phyloP scores from a whole-genome alignment of 352 stramenopile species.

The Pythium sp. region DNA sequence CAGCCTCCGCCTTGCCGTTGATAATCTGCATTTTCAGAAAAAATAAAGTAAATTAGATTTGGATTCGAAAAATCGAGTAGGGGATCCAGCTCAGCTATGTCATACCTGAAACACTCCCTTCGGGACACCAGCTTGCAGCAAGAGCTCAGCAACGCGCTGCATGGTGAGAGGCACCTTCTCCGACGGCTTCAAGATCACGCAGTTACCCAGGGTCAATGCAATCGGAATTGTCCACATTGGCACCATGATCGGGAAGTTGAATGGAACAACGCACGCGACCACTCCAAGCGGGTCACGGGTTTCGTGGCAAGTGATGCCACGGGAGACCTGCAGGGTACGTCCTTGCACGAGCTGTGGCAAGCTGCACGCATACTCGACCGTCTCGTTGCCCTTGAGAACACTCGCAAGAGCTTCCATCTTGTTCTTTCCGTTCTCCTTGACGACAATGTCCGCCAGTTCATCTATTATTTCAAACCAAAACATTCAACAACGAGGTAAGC shows the following conservation, averaged over 20 bases:
- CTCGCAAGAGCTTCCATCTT: constrained; percentile 95
- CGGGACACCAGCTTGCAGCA: constrained; percentile 92
- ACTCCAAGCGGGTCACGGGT: constrained; percentile 90
- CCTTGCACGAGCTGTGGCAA: constrained; percentile 91
- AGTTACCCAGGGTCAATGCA: constrained; percentile 95
- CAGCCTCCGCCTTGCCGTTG: constrained; percentile 89
- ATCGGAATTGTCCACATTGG: constrained; percentile 98
- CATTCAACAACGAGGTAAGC: neutral
- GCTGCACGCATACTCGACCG: constrained; percentile 95
- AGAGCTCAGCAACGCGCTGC: constrained; percentile 81
- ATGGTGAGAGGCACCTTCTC: constrained; percentile 97
- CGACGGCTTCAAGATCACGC: constrained; percentile 96
- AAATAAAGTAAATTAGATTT: neutral
- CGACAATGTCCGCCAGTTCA: constrained; percentile 92
- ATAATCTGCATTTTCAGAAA: constrained; percentile 69
- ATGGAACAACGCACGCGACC: constrained; percentile 93
- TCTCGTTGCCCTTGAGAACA: constrained; percentile 98
- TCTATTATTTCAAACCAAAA: constrained; percentile 27
- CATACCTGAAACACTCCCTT: constrained; percentile 90
- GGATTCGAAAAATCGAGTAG: neutral
- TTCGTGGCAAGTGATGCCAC: constrained; percentile 93
- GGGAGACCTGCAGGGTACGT: constrained; percentile 80
- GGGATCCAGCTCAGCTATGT: neutral
- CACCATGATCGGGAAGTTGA: constrained; percentile 98
- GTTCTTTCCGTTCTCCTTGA: constrained; percentile 97